Evolutionary conservation across 768 basidiomycete genomes (phyloP), one percentile per base, ranked within the genome.

Genomic region (Nidularia pulvinata): DNA sequence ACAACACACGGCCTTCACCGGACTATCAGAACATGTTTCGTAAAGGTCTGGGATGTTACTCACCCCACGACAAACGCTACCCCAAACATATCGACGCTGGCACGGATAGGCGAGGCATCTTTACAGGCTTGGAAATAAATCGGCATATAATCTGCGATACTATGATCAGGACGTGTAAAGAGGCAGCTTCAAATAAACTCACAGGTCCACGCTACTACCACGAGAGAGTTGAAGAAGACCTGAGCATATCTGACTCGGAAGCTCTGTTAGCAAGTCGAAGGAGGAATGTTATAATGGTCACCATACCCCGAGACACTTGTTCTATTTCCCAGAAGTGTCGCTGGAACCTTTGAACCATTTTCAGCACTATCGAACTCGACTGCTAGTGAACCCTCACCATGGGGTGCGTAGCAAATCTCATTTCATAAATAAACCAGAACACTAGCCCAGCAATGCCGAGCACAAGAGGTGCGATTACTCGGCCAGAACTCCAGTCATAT

Each of bases 101-200:
- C 33, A 39, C 34, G 33, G 34, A 50, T 16, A 2, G 49, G 49
- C 13, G 49, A 50, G 13, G 49, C 49, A 19, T 14, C n/a, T 32
- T 50, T 34, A 10, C 34, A 50, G 14, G 49, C 49, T 37, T 50
- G 49, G 49, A 50, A 50, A 32, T 50, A 50, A 34, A 39, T 30
- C 5, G 49, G 49, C 32, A 50, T 7, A 16, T 50, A 50, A 16
- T 16, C 49, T 48, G 16, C 39, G 4, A 9, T 2, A 7, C 9
- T 50, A 42, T 11, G 37, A 42, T 46, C 14, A n/a, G 11, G 22
- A 46, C 13, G 22, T 46, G 22, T n/a, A 46, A 10, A 46, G 25
- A 10, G 25, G 45, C 14, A 46, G 22, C 14, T 42, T 11, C 39
- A 11, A 42, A 42, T 14, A n/a, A 10, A 22, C 45, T n/a, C 25